Percentiles rank a stretch among this genome's conserved stretches.
phyloP scores from a whole-genome alignment of 768 basidiomycete genomes.

The Asterophora lycoperdoides region DNA sequence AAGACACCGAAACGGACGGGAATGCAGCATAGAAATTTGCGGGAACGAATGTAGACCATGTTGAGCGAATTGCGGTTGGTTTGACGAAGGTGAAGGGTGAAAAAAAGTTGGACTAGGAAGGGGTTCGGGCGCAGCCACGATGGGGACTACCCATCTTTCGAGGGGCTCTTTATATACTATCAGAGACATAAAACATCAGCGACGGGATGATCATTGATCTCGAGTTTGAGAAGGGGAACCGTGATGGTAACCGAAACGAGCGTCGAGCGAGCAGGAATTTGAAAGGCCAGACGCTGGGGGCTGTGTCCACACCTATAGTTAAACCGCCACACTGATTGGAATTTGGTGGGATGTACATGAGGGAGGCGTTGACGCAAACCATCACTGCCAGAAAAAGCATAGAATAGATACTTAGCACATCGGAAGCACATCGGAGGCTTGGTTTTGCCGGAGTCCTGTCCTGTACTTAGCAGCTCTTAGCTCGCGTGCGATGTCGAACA shows the following conservation, averaged over 20 bases:
- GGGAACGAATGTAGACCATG: slow-evolving; percentile 49
- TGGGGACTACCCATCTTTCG: slow-evolving; percentile 9
- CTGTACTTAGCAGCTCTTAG: too few species aligned
- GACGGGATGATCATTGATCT: slow-evolving; percentile 14
- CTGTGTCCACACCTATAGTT: too few species aligned
- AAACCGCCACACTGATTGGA: too few species aligned
- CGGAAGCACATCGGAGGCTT: too few species aligned
- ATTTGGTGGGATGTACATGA: too few species aligned
- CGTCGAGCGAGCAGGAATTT: not conserved
- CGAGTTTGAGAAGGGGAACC: slow-evolving; percentile 8
- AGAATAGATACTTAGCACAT: too few species aligned
- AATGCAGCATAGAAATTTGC: slow-evolving; percentile 62
- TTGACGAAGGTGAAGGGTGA: slow-evolving; percentile 15
- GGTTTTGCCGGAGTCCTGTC: too few species aligned
- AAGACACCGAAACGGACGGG: slow-evolving; percentile 63
- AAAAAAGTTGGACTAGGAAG: slow-evolving; percentile 13
- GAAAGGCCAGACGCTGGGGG: too few species aligned
- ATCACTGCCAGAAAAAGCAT: too few species aligned
- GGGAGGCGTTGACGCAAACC: too few species aligned
- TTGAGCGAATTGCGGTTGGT: slow-evolving; percentile 23
- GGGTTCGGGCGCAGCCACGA: slow-evolving; percentile 38
- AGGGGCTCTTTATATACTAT: slow-evolving; percentile 9
- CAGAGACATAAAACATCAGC: not conserved
- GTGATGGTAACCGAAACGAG: slow-evolving; percentile 3
- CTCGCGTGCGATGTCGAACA: too few species aligned